These are phyloP conservation scores for Pseudozyma flocculosa DNA, from an alignment of 1,284 basidiomycete genomes.

Conservation along the genomic window DNA sequence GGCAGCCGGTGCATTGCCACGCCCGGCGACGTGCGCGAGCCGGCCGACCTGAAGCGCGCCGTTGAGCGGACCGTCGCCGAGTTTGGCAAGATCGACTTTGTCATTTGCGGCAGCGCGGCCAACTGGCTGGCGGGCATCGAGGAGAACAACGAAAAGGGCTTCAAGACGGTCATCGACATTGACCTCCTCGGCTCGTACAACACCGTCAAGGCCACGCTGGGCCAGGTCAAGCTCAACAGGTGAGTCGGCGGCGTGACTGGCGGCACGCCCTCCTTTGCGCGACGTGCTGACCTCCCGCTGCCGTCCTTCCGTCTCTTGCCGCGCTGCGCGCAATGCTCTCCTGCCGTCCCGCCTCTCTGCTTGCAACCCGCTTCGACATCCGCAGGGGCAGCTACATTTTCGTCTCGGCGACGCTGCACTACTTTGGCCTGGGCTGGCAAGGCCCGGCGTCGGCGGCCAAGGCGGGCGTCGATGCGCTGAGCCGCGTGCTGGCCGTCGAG, in stretches of 20 bases:
- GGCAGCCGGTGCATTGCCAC: slow-evolving; percentile 70
- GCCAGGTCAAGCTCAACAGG: slow-evolving; percentile 35
- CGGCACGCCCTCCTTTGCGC: no score
- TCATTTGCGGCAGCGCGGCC: slow-evolving; percentile 75
- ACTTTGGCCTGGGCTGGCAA: slow-evolving; percentile 84
- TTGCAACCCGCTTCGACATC: no score
- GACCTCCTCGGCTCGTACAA: slow-evolving; percentile 90
- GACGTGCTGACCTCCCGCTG: no score
- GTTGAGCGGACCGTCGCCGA: slow-evolving; percentile 71
- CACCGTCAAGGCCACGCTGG: slow-evolving; percentile 65
- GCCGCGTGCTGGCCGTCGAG: slow-evolving; percentile 81
- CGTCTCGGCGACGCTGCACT: slow-evolving; percentile 87
- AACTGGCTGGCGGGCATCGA: slow-evolving; percentile 57
- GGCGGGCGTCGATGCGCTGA: slow-evolving; percentile 86
- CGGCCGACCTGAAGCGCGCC: slow-evolving; percentile 72
- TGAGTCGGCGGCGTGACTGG: not conserved
- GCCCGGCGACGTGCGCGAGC: slow-evolving; percentile 80
- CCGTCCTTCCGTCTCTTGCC: no score
- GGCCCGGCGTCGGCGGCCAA: slow-evolving; percentile 93
- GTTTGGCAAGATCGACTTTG: slow-evolving; percentile 89
- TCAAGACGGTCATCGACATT: slow-evolving; percentile 90
- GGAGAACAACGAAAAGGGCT: slow-evolving; percentile 60
- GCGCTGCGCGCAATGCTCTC: no score
- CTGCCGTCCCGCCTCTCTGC: no score
- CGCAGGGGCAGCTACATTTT: slow-evolving; percentile 80